A percentile compares a stretch with the other conserved stretches of the same genome.
phyloP scores from a whole-genome alignment of 805 yeast species.

The Lipomyces spencermartinsiae region DNA sequence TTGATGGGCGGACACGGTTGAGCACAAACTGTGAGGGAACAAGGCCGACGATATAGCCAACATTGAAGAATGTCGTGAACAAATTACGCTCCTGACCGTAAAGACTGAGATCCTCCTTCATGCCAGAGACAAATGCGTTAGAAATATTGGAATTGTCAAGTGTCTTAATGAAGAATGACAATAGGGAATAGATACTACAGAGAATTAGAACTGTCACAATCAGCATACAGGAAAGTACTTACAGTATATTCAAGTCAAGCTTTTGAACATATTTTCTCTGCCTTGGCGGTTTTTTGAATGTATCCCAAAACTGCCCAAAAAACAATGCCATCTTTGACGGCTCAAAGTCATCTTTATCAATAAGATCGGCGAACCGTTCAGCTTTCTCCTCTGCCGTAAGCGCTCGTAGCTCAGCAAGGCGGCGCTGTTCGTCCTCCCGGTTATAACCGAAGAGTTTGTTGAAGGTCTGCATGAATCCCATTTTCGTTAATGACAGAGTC shows the following conservation, averaged over 20 bases:
- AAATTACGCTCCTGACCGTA: conserved; percentile 35
- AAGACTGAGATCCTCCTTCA: conserved; percentile 56
- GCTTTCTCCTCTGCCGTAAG: conserved; percentile 13
- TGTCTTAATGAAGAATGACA: conserved; percentile 56
- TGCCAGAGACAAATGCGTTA: conserved; percentile 72
- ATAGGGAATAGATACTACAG: conserved; percentile 20
- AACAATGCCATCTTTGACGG: conserved; percentile 19
- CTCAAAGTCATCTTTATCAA: conserved; percentile 22
- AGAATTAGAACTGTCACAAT: not conserved
- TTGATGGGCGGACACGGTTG: conserved; percentile 43
- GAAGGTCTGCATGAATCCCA: not conserved
- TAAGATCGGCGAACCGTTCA: conserved; percentile 20
- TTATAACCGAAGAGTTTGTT: conserved; percentile 3
- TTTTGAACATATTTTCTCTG: conserved; percentile 34
- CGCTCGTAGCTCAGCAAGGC: conserved; percentile 5
- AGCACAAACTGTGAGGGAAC: conserved; percentile 52
- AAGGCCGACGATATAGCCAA: conserved; percentile 55
- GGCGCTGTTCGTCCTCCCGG: conserved; percentile 9
- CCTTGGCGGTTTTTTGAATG: conserved; percentile 28
- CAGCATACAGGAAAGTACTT: not conserved
- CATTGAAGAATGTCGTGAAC: conserved; percentile 32
- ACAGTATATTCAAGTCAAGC: conserved; percentile 32
- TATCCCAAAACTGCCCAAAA: conserved; percentile 35
- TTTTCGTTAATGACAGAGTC: not conserved
- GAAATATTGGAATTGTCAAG: conserved; percentile 65